Conservation (phyloP, 129 eudicot species). For the Mikania micrantha region DNA sequence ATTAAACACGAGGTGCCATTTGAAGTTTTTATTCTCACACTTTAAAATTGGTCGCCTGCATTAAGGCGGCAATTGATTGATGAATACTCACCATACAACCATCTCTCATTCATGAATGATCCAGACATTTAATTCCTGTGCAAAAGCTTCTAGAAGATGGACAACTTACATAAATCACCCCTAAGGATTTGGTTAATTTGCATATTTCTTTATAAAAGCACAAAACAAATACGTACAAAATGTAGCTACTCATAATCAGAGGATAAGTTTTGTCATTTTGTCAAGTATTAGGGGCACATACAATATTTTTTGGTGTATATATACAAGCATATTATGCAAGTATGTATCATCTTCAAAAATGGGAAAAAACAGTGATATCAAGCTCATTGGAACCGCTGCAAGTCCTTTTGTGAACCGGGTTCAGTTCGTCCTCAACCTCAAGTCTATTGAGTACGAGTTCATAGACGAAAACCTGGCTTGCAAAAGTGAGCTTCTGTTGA, state of each 20-base stretch:
- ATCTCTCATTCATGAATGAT: too few species aligned
- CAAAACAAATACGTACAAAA: too few species aligned
- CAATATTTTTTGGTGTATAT: neutral
- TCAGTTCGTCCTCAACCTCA: slow-evolving; percentile 20
- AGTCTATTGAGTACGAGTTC: slow-evolving; percentile 26
- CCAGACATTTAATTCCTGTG: neutral
- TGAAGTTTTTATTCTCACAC: neutral
- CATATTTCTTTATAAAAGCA: too few species aligned
- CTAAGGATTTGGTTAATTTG: too few species aligned
- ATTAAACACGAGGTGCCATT: too few species aligned
- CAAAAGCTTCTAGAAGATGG: too few species aligned
- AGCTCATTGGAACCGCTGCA: slow-evolving; percentile 19
- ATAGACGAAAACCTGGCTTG: slow-evolving; percentile 8
- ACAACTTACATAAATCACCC: too few species aligned
- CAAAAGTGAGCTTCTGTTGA: slow-evolving; percentile 25
- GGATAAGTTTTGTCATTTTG: neutral
- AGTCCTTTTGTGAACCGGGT: slow-evolving; percentile 25
- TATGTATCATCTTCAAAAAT: neutral
- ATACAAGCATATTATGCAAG: neutral
- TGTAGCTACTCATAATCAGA: neutral
- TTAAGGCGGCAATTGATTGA: too few species aligned
- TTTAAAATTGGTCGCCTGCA: neutral
- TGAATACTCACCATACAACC: too few species aligned
- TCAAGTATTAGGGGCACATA: neutral
- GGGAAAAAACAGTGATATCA: slow-evolving; percentile 7